Evolutionary conservation across 2,329 filamentous ascomycete genomes (phyloP), one percentile per base, ranked within the genome.

Genomic region (Ploettnerulaceae sp.): DNA sequence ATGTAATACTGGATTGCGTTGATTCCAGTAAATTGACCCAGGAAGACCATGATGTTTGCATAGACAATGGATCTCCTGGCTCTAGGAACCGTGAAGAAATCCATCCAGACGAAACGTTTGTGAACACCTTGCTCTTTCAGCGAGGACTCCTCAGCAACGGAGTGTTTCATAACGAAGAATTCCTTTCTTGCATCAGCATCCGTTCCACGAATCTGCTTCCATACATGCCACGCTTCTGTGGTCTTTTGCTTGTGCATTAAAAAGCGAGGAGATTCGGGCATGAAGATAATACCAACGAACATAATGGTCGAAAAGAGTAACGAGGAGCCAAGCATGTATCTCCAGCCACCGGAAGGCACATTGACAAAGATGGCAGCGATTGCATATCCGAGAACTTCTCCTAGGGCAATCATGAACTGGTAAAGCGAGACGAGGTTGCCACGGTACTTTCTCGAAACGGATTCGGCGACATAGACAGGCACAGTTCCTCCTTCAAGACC

Each of bases 1-100:
- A 87, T 84, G 67, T 85, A 86, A 66, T 87, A 87, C 74, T 83
- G 77, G 44, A 84, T 78, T 0, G 79, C 79, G 50, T 84, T 84
- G 38, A 85, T 79, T 44, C 83, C 83, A 0, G 82, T 87, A 28
- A 86, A 72, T 57, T 88, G 84, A 0, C 84, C 84, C 0, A 85
- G 69, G 49, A 84, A 72, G 46, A 85, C 79, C 80, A 85, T 85
- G 29, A 81, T 74, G 58, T 83, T 84, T 58, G 81, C 81, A 58
- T 84, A 84, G 49, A 85, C 64, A 33, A 85, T 69, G 1, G 82
- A 79, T 7, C 82, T 72, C 17, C 81, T 76, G n/a, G 78, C 78
- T 25, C 84, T 77, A 5, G 81, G 79, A 31, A 81, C 76, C 14
- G 82, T 86, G 67, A 87, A 77, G 67, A 87, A 84, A 61, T 88